phyloP scores from a whole-genome alignment of 805 yeast species.

The Saturnispora diversa region DNA sequence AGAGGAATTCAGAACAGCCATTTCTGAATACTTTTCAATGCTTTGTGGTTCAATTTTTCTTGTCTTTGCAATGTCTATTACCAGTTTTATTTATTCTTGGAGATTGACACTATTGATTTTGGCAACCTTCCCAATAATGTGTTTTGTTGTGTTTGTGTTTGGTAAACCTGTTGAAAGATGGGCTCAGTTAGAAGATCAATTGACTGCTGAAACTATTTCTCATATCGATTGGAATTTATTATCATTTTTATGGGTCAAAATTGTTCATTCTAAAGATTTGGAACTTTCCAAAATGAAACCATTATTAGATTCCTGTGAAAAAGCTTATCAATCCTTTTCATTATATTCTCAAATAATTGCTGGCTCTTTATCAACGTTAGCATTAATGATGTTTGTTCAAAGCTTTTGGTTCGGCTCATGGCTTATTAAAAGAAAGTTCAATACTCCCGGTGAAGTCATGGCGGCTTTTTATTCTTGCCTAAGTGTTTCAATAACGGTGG shows the following conservation, averaged over 20 bases:
- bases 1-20: slow-evolving; percentile 63
- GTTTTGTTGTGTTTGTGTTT: slow-evolving; percentile 38
- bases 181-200: slow-evolving; percentile 49
- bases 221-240: slow-evolving; percentile 62
- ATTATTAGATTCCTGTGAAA: slow-evolving; percentile 27
- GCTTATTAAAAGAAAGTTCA: slow-evolving; percentile 45
- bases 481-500: slow-evolving; percentile 55
- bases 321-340: slow-evolving; percentile 37
- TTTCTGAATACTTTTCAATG: slow-evolving; percentile 58
- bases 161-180: slow-evolving; percentile 43
- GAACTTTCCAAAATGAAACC: slow-evolving; percentile 42
- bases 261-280: slow-evolving; percentile 44
- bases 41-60: slow-evolving; percentile 47
- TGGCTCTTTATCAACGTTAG: slow-evolving; percentile 47
- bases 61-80: slow-evolving; percentile 44
- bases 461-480: slow-evolving; percentile 82
- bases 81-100: slow-evolving; percentile 79
- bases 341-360: slow-evolving; percentile 46
- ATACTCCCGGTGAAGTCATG: slow-evolving; percentile 56
- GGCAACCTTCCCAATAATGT: slow-evolving; percentile 65
- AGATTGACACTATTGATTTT: slow-evolving; percentile 70
- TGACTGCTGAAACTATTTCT: slow-evolving; percentile 49
- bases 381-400: slow-evolving; percentile 74
- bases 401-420: slow-evolving; percentile 87
- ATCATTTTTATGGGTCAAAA: slow-evolving; percentile 52